phyloP scores from a whole-genome alignment of 2,329 filamentous ascomycete genomes.

The Fusarium pseudocircinatum region DNA sequence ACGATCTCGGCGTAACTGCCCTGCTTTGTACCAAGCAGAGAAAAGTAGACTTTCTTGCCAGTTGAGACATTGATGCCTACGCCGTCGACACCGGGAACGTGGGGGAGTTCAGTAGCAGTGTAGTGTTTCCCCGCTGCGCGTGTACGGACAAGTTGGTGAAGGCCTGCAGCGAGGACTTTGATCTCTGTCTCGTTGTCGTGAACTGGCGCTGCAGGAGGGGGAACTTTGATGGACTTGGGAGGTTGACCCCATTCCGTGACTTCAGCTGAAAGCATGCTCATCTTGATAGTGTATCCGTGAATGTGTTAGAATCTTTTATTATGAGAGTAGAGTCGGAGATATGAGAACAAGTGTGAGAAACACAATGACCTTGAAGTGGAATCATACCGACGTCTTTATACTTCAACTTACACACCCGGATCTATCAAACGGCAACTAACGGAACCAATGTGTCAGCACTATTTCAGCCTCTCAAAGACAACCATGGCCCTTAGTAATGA shows the following conservation, averaged over 20 bases:
- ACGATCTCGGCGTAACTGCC: conserved; percentile 60
- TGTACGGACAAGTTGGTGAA: conserved; percentile 63
- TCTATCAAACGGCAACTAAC: not conserved
- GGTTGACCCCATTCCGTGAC: conserved; percentile 52
- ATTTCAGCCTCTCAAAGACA: conserved; percentile 1
- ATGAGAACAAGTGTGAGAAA: not conserved
- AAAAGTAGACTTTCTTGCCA: conserved; percentile 61
- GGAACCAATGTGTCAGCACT: not conserved
- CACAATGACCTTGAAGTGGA: not conserved
- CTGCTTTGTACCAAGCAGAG: conserved; percentile 45
- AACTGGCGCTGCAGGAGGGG: conserved; percentile 50
- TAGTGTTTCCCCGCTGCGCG: conserved; percentile 66
- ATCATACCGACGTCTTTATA: conserved; percentile 23
- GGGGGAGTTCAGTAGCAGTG: conserved; percentile 58
- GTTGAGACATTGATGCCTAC: conserved; percentile 57
- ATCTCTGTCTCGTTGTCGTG: conserved; percentile 55
- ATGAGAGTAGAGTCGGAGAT: not conserved
- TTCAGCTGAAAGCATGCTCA: conserved; percentile 51
- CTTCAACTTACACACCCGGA: not conserved
- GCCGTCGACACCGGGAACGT: conserved; percentile 63
- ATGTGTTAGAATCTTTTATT: not conserved
- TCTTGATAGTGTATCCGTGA: not conserved
- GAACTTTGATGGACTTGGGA: conserved; percentile 43
- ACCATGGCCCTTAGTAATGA: conserved; percentile 15
- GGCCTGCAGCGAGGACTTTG: conserved; percentile 61